phyloP scores from a whole-genome alignment of 2,329 filamentous ascomycete species.

The Fusarium sp. region DNA sequence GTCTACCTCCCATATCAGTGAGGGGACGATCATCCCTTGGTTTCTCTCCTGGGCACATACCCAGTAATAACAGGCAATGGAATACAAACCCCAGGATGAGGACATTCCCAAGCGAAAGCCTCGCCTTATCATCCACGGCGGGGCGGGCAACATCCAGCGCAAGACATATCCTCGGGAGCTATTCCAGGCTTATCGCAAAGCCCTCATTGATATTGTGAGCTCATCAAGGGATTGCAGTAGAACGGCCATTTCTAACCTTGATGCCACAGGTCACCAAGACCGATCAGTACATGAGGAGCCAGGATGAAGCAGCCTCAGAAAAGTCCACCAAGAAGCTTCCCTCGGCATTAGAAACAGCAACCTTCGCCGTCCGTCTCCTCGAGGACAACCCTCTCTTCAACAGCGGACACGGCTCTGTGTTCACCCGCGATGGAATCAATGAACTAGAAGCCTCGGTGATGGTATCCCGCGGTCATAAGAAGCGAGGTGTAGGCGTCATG shows the following conservation, averaged over 20 bases:
- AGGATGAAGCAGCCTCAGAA: constrained; percentile 8
- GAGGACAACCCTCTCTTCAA: constrained; percentile 89
- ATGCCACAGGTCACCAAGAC: constrained; percentile 54
- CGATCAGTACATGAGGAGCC: constrained; percentile 57
- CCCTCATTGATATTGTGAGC: constrained; percentile 70
- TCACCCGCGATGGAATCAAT: constrained; percentile 83
- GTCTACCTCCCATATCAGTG: constrained; percentile 4
- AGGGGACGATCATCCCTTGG: constrained; percentile 12
- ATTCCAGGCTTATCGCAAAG: constrained; percentile 67
- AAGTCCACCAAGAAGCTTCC: constrained; percentile 47
- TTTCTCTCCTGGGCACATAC: neutral
- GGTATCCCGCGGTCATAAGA: constrained; percentile 78
- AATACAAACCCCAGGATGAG: constrained; percentile 50
- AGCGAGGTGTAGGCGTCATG: constrained; percentile 82
- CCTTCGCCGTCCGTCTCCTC: constrained; percentile 77
- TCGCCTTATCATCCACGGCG: constrained; percentile 76
- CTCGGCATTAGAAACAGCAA: constrained; percentile 77
- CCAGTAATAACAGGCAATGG: constrained; percentile 49
- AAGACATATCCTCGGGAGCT: constrained; percentile 66
- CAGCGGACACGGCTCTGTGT: constrained; percentile 84
- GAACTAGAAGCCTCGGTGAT: constrained; percentile 90
- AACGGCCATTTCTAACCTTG: neutral
- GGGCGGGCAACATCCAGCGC: constrained; percentile 75
- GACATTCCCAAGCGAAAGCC: constrained; percentile 55
- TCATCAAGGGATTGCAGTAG: neutral